Evolutionary conservation across 1,139 yeast genomes (phyloP), one percentile per base, ranked within the genome.

Genomic region (Sugiyamaella pinicola): DNA sequence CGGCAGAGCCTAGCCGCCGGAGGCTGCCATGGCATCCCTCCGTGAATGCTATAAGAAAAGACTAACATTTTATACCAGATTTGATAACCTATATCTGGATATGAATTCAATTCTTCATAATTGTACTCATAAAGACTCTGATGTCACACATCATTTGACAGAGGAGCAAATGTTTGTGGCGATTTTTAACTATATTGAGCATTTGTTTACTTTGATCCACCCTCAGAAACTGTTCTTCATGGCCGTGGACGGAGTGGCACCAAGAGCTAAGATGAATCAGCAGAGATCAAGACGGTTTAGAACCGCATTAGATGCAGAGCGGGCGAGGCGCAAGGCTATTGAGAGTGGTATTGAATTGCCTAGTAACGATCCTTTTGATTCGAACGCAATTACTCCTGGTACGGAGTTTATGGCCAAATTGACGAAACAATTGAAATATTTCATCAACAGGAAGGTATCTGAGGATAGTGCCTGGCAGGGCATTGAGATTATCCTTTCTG

Each of bases 201-300:
- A 93, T 71, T 75, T 95, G 58, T 93, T 95, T 65, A 85, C 84
- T 58, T 82, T 89, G 35, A 90, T 93, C 61, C 83, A 84, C 66
- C 99, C 99, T 5, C 79, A 87, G 63, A 81, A 89, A 67, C 82
- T 87, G 29, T 88, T 95, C 63, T 91, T 87, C 70, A 91, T 95
- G 96, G 98, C 99, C 1, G 95, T 95, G 49, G 99, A 95, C 74
- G 99, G 99, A 57, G 99, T 95, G 47, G 99, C 99, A 0, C 99
- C 99, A 19, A 77, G 99, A 65, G 99, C 99, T 42, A 93, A 93
- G 71, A 91, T 95, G 98, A 95, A 95, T 71, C 99, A 93, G 70
- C 99, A 93, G 72, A 81, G 99, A 61, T 83, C 96, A 1, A 83
- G 99, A 74, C 83, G 99, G 68, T 93, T 93, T 72, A 78, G 96